Conservation (phyloP, 139 green algal genomes). For the Desmodesmus armatus region DNA sequence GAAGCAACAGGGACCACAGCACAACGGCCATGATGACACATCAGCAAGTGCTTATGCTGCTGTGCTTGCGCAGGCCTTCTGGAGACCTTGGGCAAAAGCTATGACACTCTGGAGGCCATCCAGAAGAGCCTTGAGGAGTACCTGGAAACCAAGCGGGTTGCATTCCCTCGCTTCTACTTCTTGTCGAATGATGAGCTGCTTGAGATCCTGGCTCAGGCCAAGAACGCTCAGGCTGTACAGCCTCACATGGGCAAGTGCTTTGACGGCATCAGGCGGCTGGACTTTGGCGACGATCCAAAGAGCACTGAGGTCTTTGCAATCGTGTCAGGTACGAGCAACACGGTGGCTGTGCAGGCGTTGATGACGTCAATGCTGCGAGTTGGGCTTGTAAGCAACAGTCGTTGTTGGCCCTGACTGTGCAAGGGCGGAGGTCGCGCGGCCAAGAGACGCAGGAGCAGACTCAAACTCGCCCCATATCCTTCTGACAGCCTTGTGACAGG, state of each 20-base stretch:
- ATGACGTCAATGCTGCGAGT: too few relatives aligned
- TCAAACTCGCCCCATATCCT: too few relatives aligned
- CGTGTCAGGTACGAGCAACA: constrained; percentile 66
- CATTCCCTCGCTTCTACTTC: constrained; percentile 89
- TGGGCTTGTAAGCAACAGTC: too few relatives aligned
- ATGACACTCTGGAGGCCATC: constrained; percentile 88
- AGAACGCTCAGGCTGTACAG: constrained; percentile 88
- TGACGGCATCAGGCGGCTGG: constrained; percentile 85
- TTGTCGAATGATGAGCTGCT: constrained; percentile 91
- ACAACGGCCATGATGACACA: too few relatives aligned
- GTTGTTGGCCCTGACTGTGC: too few relatives aligned
- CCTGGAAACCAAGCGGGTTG: constrained; percentile 91
- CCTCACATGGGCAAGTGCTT: constrained; percentile 94
- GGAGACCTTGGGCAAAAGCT: constrained; percentile 78
- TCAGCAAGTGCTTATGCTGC: constrained; percentile 6
- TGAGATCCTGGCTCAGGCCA: constrained; percentile 88
- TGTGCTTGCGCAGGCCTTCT: constrained; percentile 61
- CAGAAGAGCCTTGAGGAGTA: constrained; percentile 93
- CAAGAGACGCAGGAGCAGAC: too few relatives aligned
- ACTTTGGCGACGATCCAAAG: constrained; percentile 87
- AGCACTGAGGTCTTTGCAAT: constrained; percentile 86
- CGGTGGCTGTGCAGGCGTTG: too few relatives aligned
- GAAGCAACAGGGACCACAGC: too few relatives aligned
- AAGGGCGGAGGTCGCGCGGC: too few relatives aligned
- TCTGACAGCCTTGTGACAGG: too few relatives aligned